phyloP scores from a whole-genome alignment of 495 filamentous ascomycete species.

The Lophiotrema nucula region DNA sequence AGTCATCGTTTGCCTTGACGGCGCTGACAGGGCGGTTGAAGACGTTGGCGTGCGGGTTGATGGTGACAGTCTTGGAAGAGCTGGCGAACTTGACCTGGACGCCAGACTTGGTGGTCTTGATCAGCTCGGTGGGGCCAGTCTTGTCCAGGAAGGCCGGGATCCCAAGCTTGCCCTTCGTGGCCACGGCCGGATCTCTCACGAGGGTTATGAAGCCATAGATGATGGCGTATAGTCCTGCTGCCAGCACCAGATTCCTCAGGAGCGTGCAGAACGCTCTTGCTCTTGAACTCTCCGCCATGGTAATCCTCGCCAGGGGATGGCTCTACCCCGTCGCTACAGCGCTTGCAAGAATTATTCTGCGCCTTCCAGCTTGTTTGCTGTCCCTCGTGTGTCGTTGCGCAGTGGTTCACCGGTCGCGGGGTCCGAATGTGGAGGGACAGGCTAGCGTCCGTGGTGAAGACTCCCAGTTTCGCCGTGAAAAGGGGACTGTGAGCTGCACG shows the following conservation, averaged over 20 bases:
- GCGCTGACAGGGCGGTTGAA: conserved; percentile 50
- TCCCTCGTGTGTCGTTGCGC: no score
- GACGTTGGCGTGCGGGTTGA: conserved; percentile 50
- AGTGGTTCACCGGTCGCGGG: no score
- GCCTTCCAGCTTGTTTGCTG: conserved; percentile 2
- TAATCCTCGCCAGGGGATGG: not conserved
- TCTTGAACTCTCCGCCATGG: conserved; percentile 29
- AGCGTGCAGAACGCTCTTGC: conserved; percentile 27
- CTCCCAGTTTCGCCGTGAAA: no score
- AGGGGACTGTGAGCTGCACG: no score
- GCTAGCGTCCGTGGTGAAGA: not conserved
- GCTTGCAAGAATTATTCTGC: conserved; percentile 1
- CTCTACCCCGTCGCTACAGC: conserved; percentile 4
- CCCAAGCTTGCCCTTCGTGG: conserved; percentile 32
- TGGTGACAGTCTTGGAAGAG: conserved; percentile 37
- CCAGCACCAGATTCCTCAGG: conserved; percentile 33
- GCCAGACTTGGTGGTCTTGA: conserved; percentile 38
- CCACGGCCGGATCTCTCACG: conserved; percentile 23
- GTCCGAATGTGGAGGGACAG: not conserved
- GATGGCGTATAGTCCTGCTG: conserved; percentile 31
- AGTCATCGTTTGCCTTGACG: conserved; percentile 51
- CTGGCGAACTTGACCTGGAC: conserved; percentile 37
- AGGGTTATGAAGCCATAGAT: conserved; percentile 35
- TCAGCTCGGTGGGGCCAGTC: conserved; percentile 35
- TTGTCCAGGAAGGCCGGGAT: conserved; percentile 39